Conservation (phyloP, 306 rosid genomes). For the Cajanus cajan region DNA sequence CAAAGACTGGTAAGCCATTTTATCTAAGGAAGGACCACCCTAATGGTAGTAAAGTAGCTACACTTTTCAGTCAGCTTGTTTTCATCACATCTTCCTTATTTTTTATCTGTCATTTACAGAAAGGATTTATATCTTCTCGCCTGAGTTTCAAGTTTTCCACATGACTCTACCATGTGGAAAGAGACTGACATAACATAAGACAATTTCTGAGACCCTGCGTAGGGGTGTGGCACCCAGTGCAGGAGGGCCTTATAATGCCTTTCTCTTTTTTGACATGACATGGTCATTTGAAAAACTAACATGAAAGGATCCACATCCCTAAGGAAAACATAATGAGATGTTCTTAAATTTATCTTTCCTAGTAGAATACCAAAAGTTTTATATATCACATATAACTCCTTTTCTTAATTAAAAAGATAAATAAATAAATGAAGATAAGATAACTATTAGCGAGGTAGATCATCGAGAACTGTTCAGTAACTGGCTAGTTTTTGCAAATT, state of each 20-base stretch:
- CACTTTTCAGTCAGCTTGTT: background rate
- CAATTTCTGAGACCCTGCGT: background rate
- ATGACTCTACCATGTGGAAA: background rate
- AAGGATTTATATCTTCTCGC: background rate
- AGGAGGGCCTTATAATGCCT: background rate
- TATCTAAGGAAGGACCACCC: background rate
- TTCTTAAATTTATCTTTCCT: background rate
- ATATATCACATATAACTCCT: background rate
- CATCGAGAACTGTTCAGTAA: background rate
- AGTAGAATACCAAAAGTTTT: conserved; percentile 1
- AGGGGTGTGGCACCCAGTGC: background rate
- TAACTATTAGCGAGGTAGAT: background rate
- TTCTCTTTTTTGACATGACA: background rate
- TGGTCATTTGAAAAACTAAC: background rate
- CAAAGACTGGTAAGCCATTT: background rate
- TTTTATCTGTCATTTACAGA: background rate
- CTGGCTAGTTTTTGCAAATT: background rate
- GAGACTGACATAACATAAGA: conserved; percentile 15
- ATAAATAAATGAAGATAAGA: conserved; percentile 5
- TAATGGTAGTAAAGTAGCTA: background rate
- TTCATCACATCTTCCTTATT: background rate
- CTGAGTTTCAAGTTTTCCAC: background rate
- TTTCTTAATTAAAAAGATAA: conserved; percentile 17
- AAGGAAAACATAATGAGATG: background rate
- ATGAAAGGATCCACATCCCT: background rate